Conservation (phyloP, 2,329 filamentous ascomycete species). For the Fusarium metavorans region DNA sequence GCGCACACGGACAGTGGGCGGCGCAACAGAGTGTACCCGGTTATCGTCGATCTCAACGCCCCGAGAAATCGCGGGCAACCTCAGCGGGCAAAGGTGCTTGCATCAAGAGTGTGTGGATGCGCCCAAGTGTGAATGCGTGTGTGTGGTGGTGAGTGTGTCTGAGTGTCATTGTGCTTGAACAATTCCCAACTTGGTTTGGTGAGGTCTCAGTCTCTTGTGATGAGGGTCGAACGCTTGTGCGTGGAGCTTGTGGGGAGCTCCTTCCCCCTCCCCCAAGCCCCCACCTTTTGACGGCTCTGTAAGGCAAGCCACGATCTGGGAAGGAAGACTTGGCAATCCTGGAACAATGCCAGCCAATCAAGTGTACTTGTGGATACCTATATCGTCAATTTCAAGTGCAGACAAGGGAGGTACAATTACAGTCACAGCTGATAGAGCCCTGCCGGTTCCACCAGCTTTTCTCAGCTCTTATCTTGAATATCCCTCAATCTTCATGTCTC, state of each 20-base stretch:
- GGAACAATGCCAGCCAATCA: constrained; percentile 2
- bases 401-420: background rate
- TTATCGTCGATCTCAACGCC: constrained; percentile 8
- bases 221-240: background rate
- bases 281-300: background rate
- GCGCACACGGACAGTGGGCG: background rate
- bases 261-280: background rate
- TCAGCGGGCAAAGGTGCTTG: background rate
- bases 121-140: background rate
- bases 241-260: background rate
- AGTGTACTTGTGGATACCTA: background rate
- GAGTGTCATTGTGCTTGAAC: constrained; percentile 8
- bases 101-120: background rate
- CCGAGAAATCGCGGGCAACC: constrained; percentile 5
- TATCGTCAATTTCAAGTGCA: background rate
- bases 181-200: constrained; percentile 1
- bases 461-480: background rate
- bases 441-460: background rate
- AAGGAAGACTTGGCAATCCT: background rate
- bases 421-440: background rate
- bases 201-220: background rate
- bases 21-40: background rate
- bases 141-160: background rate
- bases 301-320: constrained; percentile 1
- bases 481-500: background rate